Evolutionary conservation across 192 early-diverging fungal species (phyloP), one percentile per base, ranked within the genome.

Genomic region (Paraglomus brasilianum): DNA sequence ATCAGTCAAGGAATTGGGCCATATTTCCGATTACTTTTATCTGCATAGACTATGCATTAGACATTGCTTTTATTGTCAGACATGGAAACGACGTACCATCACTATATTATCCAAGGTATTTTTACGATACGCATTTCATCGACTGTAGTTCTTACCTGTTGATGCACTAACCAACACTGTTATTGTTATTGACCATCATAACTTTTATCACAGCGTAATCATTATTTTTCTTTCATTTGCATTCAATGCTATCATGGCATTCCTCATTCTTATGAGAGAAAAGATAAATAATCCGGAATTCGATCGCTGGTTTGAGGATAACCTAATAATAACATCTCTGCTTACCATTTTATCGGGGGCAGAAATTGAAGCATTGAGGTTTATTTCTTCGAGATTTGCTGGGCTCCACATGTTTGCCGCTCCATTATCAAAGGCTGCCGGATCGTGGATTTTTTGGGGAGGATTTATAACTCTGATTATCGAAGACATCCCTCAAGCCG

Each of bases 41-140:
- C 15, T 38, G 38, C 4, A 17, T 39, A 19, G 57, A 59, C 19
- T 59, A 41, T 59, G 10, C 36, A 14, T 36, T 59, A 15, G 57
- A 59, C 19, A 59, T 59, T 14, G 1, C 42, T 8, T 59, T 59
- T 40, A 36, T 59, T 41, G 17, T n/a, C 14, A 41, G 42, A 0
- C 38, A 42, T 59, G 57, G 36, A 41, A 19, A 22, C 0, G 57
- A 59, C 19, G 39, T 59, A 6, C 57, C 39, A 59, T 17, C 1
- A 9, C 21, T 59, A 1, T 59, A 38, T 59, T 15, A 17, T 36
- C 57, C 57, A 59, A 59, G 57, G 57, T 59, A 59, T 30, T 11
- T 56, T 30, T 11, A 4, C 48, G 13, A n/a, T 49, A n/a, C 17
- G 17, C 13, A 2, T n/a, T 1, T n/a, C 17, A 49, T n/a, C 13